Evolutionary conservation across 768 basidiomycete species (phyloP).

Genomic region (Tricholomella constricta): DNA sequence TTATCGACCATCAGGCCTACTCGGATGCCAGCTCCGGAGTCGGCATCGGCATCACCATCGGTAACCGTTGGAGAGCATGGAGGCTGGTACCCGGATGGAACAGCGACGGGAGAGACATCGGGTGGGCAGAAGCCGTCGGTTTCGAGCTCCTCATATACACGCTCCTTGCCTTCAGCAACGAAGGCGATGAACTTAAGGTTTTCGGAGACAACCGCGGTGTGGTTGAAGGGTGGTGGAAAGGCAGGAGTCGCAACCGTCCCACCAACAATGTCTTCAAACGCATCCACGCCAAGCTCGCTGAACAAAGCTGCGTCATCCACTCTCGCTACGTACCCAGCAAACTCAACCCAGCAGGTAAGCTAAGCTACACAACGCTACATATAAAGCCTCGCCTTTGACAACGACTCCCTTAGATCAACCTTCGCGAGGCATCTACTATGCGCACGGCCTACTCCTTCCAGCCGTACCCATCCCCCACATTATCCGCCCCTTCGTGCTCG

Average conservation of each 20-base stretch:
- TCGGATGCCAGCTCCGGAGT: slow-evolving; percentile 47
- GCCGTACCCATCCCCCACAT: slow-evolving; percentile 1
- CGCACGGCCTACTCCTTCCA: slow-evolving; percentile 16
- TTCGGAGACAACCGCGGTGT: too few relatives aligned
- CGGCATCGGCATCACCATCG: too few relatives aligned
- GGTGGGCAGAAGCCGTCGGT: too few relatives aligned
- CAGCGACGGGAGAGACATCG: slow-evolving; percentile 34
- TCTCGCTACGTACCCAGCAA: too few relatives aligned
- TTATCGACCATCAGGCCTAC: slow-evolving; percentile 35
- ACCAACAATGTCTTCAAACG: slow-evolving; percentile 32
- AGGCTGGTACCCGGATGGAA: slow-evolving; percentile 35
- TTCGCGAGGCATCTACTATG: slow-evolving; percentile 29
- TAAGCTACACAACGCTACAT: too few relatives aligned
- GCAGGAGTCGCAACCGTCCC: neutral
- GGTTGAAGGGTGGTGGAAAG: too few relatives aligned
- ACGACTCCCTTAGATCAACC: slow-evolving; percentile 35
- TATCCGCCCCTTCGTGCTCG: neutral
- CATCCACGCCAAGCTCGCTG: neutral
- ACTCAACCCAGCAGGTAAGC: slow-evolving; percentile 34
- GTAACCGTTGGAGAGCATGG: slow-evolving; percentile 35
- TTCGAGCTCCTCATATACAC: slow-evolving; percentile 33
- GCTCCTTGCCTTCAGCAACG: slow-evolving; percentile 3
- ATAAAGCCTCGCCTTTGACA: too few relatives aligned
- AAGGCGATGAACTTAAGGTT: slow-evolving; percentile 19
- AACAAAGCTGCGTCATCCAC: slow-evolving; percentile 3